Percentiles rank a stretch among this genome's conserved stretches.
These are phyloP conservation scores for Colletotrichum neosansevieriae DNA, from an alignment of 2,329 filamentous ascomycete genomes.

Conservation along the genomic window DNA sequence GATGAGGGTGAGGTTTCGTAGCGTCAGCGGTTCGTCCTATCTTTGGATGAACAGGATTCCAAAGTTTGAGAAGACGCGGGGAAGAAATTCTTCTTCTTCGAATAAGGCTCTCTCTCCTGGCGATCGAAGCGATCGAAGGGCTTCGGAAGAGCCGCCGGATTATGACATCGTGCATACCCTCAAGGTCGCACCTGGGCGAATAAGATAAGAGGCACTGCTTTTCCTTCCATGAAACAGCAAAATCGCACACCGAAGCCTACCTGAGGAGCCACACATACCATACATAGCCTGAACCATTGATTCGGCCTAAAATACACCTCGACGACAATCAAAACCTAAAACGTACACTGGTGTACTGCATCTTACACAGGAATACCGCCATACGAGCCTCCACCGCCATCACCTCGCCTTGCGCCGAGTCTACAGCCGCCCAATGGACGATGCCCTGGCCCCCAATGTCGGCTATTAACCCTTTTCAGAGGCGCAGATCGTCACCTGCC, in stretches of 20 bases:
- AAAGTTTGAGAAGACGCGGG: too few relatives aligned
- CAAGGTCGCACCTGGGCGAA: slow-evolving; percentile 2
- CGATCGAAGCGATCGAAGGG: slow-evolving; percentile 1
- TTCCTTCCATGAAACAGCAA: background rate
- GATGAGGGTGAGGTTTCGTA: background rate
- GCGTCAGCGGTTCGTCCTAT: slow-evolving; percentile 1
- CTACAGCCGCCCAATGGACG: background rate
- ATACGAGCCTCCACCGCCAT: background rate
- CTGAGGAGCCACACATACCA: too few relatives aligned
- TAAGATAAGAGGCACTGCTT: background rate
- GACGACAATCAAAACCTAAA: too few relatives aligned
- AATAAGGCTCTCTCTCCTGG: too few relatives aligned
- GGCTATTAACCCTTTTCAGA: slow-evolving; percentile 5
- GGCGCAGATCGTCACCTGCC: slow-evolving; percentile 7
- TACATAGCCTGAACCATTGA: too few relatives aligned
- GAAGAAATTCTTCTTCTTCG: too few relatives aligned
- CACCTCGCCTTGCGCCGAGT: background rate
- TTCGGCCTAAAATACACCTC: too few relatives aligned
- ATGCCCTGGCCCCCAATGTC: background rate
- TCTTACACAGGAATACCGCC: too few relatives aligned
- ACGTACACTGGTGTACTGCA: too few relatives aligned
- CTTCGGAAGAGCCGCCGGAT: slow-evolving; percentile 16
- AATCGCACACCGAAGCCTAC: too few relatives aligned
- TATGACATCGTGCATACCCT: background rate
- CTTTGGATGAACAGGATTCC: background rate